Conservation (phyloP, 2,329 filamentous ascomycete genomes). For the Mariannaea elegans region DNA sequence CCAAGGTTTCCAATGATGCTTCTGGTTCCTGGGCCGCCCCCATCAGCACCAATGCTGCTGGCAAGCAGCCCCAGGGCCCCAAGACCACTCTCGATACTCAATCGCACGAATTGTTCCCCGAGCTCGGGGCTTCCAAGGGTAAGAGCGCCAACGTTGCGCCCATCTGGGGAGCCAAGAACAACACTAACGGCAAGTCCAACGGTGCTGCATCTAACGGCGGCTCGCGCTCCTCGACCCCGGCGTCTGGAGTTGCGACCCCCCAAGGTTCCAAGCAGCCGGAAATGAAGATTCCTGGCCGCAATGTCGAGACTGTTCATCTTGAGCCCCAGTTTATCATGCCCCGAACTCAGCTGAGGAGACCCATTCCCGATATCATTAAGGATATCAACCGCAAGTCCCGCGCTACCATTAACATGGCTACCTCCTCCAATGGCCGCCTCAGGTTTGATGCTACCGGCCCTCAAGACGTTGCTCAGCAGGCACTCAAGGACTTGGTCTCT, state of each 20-base stretch:
- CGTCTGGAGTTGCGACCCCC: conserved; percentile 62
- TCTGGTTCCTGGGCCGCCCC: conserved; percentile 58
- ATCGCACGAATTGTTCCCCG: conserved; percentile 93
- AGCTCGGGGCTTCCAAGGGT: conserved; percentile 75
- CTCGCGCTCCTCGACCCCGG: conserved; percentile 70
- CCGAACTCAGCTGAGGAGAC: conserved; percentile 81
- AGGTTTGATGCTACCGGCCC: conserved; percentile 88
- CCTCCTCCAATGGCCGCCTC: conserved; percentile 75
- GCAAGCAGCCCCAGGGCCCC: conserved; percentile 71
- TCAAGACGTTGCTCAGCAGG: conserved; percentile 83
- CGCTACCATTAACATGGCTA: conserved; percentile 81
- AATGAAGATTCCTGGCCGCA: conserved; percentile 83
- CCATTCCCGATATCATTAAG: conserved; percentile 83
- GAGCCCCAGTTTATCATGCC: conserved; percentile 80
- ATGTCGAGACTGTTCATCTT: conserved; percentile 79
- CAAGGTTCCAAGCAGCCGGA: conserved; percentile 49
- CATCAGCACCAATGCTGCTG: conserved; percentile 70
- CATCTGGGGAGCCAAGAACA: conserved; percentile 81
- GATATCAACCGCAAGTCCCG: conserved; percentile 94
- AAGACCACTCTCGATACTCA: conserved; percentile 74
- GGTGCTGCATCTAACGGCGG: conserved; percentile 64
- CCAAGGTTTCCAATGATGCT: conserved; percentile 58
- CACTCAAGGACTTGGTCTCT: conserved; percentile 86
- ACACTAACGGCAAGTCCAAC: conserved; percentile 61
- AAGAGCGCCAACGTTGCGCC: conserved; percentile 74